Conservation (phyloP, 1,284 basidiomycete genomes). For the Ceratobasidium sp. region DNA sequence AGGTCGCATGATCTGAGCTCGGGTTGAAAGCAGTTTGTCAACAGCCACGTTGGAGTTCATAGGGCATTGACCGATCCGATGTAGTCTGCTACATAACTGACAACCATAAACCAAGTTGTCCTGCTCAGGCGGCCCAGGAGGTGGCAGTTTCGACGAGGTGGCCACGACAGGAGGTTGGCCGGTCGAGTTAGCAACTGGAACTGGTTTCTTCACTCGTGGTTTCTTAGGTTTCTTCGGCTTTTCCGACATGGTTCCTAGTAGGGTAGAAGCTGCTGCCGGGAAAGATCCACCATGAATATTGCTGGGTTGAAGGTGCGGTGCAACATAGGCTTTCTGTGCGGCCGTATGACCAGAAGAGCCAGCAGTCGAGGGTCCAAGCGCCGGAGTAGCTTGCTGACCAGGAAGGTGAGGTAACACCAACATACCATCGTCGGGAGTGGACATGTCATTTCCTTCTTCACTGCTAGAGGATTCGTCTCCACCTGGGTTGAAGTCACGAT, state of each 20-base stretch:
- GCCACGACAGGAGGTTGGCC: background rate
- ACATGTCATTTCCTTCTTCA: background rate
- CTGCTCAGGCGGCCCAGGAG: background rate
- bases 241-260: background rate
- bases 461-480: constrained; percentile 27
- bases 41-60: background rate
- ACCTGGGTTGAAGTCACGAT: constrained; percentile 15
- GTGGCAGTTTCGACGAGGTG: background rate
- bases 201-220: background rate
- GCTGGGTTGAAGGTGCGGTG: no score
- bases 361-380: background rate
- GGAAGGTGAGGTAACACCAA: background rate
- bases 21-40: constrained; percentile 5
- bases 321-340: background rate
- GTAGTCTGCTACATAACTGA: background rate
- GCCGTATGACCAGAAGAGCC: no score
- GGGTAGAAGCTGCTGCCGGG: background rate
- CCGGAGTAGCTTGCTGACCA: background rate
- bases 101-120: background rate
- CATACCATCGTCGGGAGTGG: background rate
- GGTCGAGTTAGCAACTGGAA: background rate
- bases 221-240: constrained; percentile 29
- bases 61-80: constrained; percentile 12
- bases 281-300: background rate
- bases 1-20: background rate